Percentiles rank a stretch among this genome's conserved stretches.
Conservation (phyloP, 23 red algal species). For the Gracilaria gracilis region DNA sequence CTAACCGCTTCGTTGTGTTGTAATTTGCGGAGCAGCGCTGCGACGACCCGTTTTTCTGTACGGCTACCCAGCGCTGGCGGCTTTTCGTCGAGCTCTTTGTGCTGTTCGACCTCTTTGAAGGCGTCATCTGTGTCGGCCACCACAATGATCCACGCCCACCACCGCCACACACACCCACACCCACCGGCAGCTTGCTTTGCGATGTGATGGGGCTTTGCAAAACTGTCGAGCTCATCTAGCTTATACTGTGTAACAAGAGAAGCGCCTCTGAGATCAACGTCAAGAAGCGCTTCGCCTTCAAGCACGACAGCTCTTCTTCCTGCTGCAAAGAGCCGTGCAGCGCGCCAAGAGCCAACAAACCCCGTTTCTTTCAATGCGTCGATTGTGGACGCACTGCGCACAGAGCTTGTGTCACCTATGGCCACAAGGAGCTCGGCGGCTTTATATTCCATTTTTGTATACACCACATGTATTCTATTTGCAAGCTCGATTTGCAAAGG, state of each 20-base stretch:
- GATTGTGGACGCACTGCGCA: conserved; percentile 38
- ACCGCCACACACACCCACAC: neutral
- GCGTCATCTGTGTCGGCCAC: neutral
- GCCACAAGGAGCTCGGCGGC: neutral
- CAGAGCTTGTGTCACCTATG: neutral
- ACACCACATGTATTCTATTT: neutral
- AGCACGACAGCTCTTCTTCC: neutral
- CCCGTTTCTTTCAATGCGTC: neutral
- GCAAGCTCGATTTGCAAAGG: neutral
- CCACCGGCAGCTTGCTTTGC: conserved; percentile 33
- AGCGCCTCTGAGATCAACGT: neutral
- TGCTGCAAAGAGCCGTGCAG: neutral
- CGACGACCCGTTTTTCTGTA: neutral
- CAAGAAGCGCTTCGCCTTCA: neutral
- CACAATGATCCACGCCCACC: neutral
- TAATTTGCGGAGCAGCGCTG: neutral
- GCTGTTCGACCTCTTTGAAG: neutral
- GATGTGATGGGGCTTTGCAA: conserved; percentile 76
- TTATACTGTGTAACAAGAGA: conserved; percentile 35
- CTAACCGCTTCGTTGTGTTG: neutral
- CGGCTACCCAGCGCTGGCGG: too few species aligned
- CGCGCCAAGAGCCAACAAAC: too few species aligned
- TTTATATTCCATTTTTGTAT: conserved; percentile 19
- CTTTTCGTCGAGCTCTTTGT: neutral
- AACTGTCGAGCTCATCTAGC: conserved; percentile 58